Percentiles rank a stretch among this genome's conserved stretches.
Conservation (phyloP, 352 stramenopile species). For the Pilasporangium apinafurcum region DNA sequence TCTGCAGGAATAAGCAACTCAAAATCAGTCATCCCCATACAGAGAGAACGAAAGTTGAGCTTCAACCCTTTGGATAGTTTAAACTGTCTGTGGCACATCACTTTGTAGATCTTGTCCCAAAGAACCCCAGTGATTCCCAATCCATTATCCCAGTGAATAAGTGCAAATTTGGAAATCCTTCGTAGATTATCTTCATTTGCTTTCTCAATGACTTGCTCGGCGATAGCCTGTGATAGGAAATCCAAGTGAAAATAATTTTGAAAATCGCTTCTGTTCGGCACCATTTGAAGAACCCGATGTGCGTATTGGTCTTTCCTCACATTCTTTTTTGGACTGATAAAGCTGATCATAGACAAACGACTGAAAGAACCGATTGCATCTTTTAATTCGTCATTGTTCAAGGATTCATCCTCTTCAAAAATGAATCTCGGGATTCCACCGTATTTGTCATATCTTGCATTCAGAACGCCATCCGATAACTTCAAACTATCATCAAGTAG, state of each 20-base stretch:
- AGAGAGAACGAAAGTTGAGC: too few species aligned
- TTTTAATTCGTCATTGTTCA: constrained; percentile 3
- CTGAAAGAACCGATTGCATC: background rate
- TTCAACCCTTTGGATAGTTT: too few species aligned
- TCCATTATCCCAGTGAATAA: too few species aligned
- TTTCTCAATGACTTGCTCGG: background rate
- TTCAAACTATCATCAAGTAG: background rate
- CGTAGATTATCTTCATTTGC: too few species aligned
- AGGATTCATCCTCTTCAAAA: background rate
- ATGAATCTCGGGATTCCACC: constrained; percentile 7
- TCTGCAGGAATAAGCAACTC: too few species aligned
- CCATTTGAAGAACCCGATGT: background rate
- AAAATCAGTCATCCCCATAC: too few species aligned
- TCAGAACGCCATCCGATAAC: background rate
- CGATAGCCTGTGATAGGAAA: background rate
- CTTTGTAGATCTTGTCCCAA: too few species aligned
- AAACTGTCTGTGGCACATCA: too few species aligned
- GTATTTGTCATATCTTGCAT: background rate
- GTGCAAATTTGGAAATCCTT: too few species aligned
- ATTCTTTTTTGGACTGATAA: background rate
- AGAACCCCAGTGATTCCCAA: too few species aligned
- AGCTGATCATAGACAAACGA: background rate
- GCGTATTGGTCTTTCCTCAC: background rate
- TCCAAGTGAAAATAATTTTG: background rate
- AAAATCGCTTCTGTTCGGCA: background rate